Evolutionary conservation across 2,329 filamentous ascomycete genomes (phyloP), one percentile per base, ranked within the genome.

Genomic region (Apiospora saccharicola): DNA sequence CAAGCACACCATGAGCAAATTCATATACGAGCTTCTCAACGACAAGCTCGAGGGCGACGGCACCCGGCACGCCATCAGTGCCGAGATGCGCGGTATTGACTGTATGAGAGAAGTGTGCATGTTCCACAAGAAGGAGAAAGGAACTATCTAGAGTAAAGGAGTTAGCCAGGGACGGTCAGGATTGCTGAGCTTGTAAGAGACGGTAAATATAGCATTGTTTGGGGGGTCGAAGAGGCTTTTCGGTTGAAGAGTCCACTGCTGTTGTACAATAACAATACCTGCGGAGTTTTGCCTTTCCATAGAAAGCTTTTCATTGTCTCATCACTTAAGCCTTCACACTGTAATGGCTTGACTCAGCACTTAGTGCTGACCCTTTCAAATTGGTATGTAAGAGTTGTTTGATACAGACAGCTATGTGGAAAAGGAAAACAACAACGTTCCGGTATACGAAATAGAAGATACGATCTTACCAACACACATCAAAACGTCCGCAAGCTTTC

Each of bases 101-200:
- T 81, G 80, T 49, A 78, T 77, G 76, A 74, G 72, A 10, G 77
- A 79, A 26, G 75, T 81, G 37, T 80, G 79, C 70, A 73, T 74
- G 3, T 73, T 80, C n/a, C 73, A 72, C 37, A 81, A 79, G 74
- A 77, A 78, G 71, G 73, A 71, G 51, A 14, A 19, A 46, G 69
- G 69, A 5, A 64, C 37, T 8, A 12, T 70, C 30, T 71, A 64
- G 57, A 64, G 19, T 37, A 41, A 0, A n/a, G 22, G 34, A 19
- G 19, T 24, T 41, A 64, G 57, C 34, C 19, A 64, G 57, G 4
- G 4, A 14, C 57, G 57, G 6, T 14, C 37, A 22, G 3, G n/a
- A 41, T 10, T 41, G 30, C 30, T 41, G 57, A n/a, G 30, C 30
- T 41, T 37, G 34, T 64, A 64, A 64, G 57, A 41, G 19, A 22